phyloP scores from a whole-genome alignment of 2,329 filamentous ascomycete species.

The Aspergillus clavatus region DNA sequence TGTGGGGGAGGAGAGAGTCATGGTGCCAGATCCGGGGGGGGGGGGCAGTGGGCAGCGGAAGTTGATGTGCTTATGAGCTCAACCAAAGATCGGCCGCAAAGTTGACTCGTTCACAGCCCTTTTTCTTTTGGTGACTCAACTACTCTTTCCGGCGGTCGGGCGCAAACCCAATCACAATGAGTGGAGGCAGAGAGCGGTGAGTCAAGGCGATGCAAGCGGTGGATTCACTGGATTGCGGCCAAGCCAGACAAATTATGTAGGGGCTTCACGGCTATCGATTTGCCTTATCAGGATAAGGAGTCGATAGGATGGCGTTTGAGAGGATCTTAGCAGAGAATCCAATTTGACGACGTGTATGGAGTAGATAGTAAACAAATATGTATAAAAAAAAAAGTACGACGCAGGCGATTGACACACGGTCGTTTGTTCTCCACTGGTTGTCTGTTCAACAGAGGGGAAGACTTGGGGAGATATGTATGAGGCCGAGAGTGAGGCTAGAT shows the following conservation, averaged over 20 bases:
- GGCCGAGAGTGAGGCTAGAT: background rate
- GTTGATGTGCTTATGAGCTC: conserved; percentile 26
- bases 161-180: conserved; percentile 24
- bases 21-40: conserved; percentile 20
- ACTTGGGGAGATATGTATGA: background rate
- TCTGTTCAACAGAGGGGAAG: conserved; percentile 4
- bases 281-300: background rate
- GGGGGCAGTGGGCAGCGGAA: too few species aligned
- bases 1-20: conserved; percentile 17
- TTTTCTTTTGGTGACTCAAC: conserved; percentile 28
- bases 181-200: conserved; percentile 24
- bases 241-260: conserved; percentile 4
- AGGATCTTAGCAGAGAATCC: too few species aligned
- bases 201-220: conserved; percentile 5
- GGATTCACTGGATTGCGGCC: background rate
- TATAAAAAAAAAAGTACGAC: background rate
- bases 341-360: too few species aligned
- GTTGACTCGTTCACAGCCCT: conserved; percentile 27
- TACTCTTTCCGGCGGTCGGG: conserved; percentile 13
- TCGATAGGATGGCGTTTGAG: too few species aligned
- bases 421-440: conserved; percentile 4
- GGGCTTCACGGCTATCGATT: conserved; percentile 1
- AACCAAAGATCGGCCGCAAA: conserved; percentile 9
- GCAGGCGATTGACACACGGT: background rate
- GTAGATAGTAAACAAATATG: too few species aligned